Evolutionary conservation across 768 basidiomycete species (phyloP).

Genomic region (Rossbeevera mucosa): DNA sequence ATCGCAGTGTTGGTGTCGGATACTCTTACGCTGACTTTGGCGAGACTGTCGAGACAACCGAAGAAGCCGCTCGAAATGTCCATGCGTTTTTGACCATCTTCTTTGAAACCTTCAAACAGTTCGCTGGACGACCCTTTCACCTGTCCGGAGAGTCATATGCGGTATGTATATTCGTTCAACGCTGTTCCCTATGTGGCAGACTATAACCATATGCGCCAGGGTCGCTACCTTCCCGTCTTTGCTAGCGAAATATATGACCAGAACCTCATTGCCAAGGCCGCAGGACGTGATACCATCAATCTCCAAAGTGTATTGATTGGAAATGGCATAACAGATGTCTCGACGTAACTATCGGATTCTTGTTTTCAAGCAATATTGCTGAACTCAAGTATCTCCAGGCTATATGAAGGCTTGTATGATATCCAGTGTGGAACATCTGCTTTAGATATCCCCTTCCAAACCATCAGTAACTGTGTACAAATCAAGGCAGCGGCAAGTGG

Average conservation of each 20-base stretch:
- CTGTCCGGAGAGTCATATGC: constrained; percentile 73
- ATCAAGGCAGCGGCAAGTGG: constrained; percentile 55
- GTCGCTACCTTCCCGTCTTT: constrained; percentile 69
- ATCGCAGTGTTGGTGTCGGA: constrained; percentile 57
- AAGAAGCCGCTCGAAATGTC: constrained; percentile 74
- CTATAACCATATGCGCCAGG: constrained; percentile 35
- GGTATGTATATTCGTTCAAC: constrained; percentile 35
- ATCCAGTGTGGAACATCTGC: constrained; percentile 49
- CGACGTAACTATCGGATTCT: constrained; percentile 34
- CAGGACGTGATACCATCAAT: constrained; percentile 53
- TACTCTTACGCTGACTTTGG: constrained; percentile 70
- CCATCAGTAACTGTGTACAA: constrained; percentile 34
- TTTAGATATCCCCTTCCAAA: constrained; percentile 48
- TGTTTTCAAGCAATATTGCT: background rate
- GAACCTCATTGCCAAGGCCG: constrained; percentile 50
- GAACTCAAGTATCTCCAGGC: constrained; percentile 16
- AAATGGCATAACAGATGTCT: constrained; percentile 59
- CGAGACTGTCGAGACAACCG: constrained; percentile 67
- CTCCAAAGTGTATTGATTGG: constrained; percentile 72
- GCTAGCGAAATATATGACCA: constrained; percentile 74
- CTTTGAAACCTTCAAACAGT: constrained; percentile 73
- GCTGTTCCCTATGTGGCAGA: background rate
- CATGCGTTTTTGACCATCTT: constrained; percentile 74
- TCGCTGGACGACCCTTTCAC: constrained; percentile 63
- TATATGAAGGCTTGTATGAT: constrained; percentile 43